Base-by-base conservation (phyloP, 257 asterid species). In the Vinca minor region DNA sequence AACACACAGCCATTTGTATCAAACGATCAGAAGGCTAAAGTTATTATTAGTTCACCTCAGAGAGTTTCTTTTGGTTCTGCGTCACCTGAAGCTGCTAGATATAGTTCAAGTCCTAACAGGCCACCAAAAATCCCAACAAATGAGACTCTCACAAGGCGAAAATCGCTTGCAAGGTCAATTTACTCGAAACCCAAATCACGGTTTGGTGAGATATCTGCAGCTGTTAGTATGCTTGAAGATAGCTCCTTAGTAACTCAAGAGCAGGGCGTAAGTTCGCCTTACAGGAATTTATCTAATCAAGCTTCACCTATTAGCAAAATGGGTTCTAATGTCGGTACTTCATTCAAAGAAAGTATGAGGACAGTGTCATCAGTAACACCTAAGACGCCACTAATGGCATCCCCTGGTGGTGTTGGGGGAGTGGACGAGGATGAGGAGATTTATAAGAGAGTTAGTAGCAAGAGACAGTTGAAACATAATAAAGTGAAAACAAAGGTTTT, bases 181-280 rank as follows among this genome's bases (percentile, higher is more conserved):
- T 83, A 71, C 79, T 80, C 94, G 0, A 91, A 83, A 67, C 95
- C 97, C 46, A 91, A 86, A 64, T 88, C 98, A 2, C 86, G 96
- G 71, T 88, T 91, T 58, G 98, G 96, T 42, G 95, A 91, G 48
- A 96, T 75, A 31, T 70, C 95, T 46, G 46, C 71, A 42, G 70
- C 71, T 35, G 62, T 83, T 45, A 59, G 61, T 14, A 29, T 76
- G 73, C 58, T 69, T 55, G 80, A 81, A 36, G 92, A 80, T 53
- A 59, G 71, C 52, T 73, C 57, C 34, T 31, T 62, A 0, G 3
- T 39, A 29, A 14, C 42, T 39, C 84, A 74, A 68, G 84, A 70
- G 23, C 67, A 63, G 57, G 76, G 58, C 10, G 61, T 61, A 0
- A 75, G 34, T 48, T 66, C 73, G 3, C 77, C 73, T 60, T 64